Conservation (phyloP, 108 stramenopile genomes). For the Skeletonema menzelii region DNA sequence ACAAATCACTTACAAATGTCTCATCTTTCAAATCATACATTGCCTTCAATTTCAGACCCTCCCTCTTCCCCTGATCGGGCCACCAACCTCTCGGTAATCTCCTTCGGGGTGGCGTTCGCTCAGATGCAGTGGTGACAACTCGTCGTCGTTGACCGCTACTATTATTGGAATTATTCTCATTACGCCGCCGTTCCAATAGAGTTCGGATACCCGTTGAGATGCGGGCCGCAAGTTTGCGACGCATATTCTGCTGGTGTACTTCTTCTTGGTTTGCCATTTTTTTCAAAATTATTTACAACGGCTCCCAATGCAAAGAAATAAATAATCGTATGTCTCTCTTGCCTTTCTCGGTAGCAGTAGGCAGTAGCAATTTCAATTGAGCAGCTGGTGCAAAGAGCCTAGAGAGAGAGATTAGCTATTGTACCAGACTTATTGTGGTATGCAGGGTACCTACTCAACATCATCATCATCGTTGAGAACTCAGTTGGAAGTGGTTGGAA, state of each 20-base stretch:
- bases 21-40: background rate
- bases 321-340: too few species aligned
- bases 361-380: too few species aligned
- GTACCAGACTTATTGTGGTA: too few species aligned
- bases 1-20: conserved; percentile 1
- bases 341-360: too few species aligned
- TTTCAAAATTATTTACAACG: background rate
- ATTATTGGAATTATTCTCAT: background rate
- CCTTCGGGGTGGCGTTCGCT: background rate
- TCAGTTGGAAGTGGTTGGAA: too few species aligned
- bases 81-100: background rate
- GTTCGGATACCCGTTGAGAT: background rate
- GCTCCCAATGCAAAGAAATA: too few species aligned
- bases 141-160: background rate
- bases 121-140: background rate
- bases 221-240: background rate
- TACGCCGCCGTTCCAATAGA: background rate
- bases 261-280: background rate
- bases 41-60: background rate
- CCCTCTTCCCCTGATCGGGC: conserved; percentile 1
- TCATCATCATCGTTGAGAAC: too few species aligned
- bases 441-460: too few species aligned
- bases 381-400: too few species aligned
- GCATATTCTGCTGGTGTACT: background rate
- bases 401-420: too few species aligned